Evolutionary conservation across 192 early-diverging fungal species (phyloP).

Genomic region (Podila epicladia): DNA sequence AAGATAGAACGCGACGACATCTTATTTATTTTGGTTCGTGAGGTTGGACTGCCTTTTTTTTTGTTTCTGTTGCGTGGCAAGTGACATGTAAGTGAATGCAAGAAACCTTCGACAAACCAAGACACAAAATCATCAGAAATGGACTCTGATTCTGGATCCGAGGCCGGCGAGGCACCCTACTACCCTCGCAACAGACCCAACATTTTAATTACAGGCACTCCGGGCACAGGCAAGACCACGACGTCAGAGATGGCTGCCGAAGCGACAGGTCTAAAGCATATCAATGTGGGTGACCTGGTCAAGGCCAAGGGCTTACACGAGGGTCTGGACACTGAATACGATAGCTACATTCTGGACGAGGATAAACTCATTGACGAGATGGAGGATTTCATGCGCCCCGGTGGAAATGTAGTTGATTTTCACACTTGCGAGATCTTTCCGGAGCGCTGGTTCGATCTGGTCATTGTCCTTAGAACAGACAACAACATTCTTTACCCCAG

Average conservation of each 20-base stretch:
- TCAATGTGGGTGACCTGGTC: constrained; percentile 89
- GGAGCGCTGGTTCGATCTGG: constrained; percentile 97
- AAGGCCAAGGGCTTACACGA: constrained; percentile 89
- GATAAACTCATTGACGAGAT: constrained; percentile 96
- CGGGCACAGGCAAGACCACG: constrained; percentile 87
- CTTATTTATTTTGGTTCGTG: neutral
- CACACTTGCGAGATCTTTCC: constrained; percentile 97
- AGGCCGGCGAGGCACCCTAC: constrained; percentile 22
- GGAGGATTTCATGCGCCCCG: constrained; percentile 80
- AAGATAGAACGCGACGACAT: neutral
- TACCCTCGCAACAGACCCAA: constrained; percentile 66
- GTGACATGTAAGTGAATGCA: too few species aligned
- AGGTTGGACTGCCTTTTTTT: neutral
- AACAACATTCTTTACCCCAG: constrained; percentile 84
- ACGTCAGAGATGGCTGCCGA: constrained; percentile 81
- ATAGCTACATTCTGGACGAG: constrained; percentile 91
- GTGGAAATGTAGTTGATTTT: constrained; percentile 92
- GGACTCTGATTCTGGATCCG: constrained; percentile 48
- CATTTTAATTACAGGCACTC: constrained; percentile 87
- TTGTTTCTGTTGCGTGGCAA: neutral
- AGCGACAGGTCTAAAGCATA: constrained; percentile 76
- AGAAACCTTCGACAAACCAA: neutral
- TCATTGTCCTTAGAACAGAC: constrained; percentile 87
- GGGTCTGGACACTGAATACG: constrained; percentile 87
- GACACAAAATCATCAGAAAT: constrained; percentile 1